Conservation (phyloP, 805 yeast species). For the Cyberlindnera mycetangii region DNA sequence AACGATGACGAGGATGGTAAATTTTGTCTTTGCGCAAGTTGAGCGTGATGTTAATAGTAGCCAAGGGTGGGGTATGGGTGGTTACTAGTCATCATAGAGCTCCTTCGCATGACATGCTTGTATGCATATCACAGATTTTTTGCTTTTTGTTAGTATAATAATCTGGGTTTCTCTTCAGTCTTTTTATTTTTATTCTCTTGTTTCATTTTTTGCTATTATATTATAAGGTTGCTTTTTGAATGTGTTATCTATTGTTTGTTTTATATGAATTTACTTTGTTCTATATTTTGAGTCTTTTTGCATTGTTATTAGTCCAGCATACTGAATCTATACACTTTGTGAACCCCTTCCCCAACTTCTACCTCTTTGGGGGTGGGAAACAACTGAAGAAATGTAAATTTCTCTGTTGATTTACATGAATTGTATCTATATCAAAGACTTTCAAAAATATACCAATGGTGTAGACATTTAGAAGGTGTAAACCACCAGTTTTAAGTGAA, state of each 20-base stretch:
- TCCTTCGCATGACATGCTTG: no score
- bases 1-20: slow-evolving; percentile 16
- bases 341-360: no score
- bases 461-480: no score
- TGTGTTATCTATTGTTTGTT: not conserved
- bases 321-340: no score
- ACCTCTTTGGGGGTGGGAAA: no score
- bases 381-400: no score
- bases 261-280: not conserved
- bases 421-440: no score
- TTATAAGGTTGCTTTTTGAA: not conserved
- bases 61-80: slow-evolving; percentile 2
- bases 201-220: not conserved
- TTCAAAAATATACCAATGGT: no score
- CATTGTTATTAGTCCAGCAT: no score
- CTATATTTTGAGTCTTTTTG: not conserved
- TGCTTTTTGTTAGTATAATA: not conserved
- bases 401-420: no score
- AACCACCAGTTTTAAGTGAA: no score
- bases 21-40: slow-evolving; percentile 20
- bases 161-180: no score
- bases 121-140: not conserved
- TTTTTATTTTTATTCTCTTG: not conserved
- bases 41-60: slow-evolving; percentile 19
- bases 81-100: not conserved